Base-by-base conservation (phyloP, 1,139 yeast genomes). In the Yamadazyma diospyri region DNA sequence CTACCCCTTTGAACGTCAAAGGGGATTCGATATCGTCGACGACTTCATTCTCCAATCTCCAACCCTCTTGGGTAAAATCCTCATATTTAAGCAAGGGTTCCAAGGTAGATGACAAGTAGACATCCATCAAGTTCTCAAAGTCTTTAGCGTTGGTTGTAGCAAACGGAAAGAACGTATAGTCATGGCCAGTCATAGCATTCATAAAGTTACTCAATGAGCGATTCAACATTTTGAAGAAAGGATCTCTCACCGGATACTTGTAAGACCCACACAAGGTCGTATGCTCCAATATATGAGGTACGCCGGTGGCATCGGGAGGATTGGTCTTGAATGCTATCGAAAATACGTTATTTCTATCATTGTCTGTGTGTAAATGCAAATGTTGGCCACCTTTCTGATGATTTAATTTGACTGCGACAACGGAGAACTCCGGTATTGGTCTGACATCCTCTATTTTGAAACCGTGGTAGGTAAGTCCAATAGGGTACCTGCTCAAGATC, bases 161-260 rank as follows among this genome's bases (percentile, higher is more conserved):
- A 67, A 92, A 92, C 4, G 99, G 98, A 50, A 85, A 92, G 56
- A 81, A 89, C 0, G 98, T 92, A 51, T 87, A 88, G 57, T 92
- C 97, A 46, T 85, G 89, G 12, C 95, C 98, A 0, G 99, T 92
- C 96, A 92, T 86, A 10, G 99, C 99, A 55, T 92, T 92, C 99
- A 92, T 92, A 59, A 88, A 92, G 56, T 87, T 92, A 25, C 97
- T 81, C 49, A 92, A 64, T 2, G 74, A 73, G 46, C 97, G 65
- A 53, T 89, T 92, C 38, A 92, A 69, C 98, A 92, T 92, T 57
- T 92, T 89, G 72, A 92, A 94, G 58, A 92, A 92, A 3, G 99
- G 98, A 58, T 92, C 98, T 46, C 97, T 70, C 2, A 92, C 97
- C 0, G 97, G 97, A 55, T 76, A 92, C 53, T 82, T 84, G 38